Conservation (phyloP, 2,329 filamentous ascomycete genomes). For the Calonectria hawksworthii region DNA sequence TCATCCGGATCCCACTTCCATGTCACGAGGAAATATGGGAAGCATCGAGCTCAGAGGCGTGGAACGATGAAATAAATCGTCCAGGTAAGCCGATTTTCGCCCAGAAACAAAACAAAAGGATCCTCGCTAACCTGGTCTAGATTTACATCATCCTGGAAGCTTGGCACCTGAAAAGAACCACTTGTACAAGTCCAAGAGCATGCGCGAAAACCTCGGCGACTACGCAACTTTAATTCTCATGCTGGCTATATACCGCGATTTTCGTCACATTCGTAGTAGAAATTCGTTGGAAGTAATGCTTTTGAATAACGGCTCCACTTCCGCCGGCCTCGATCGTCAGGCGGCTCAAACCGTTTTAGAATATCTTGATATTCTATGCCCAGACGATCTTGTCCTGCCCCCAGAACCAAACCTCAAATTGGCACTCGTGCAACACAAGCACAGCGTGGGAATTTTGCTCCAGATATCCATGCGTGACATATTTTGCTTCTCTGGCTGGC, state of each 20-base stretch:
- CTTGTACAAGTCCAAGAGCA: neutral
- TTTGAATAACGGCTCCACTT: neutral
- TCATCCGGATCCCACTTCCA: neutral
- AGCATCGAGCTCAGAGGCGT: neutral
- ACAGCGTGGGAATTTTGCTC: neutral
- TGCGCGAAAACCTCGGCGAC: neutral
- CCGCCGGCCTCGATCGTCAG: neutral
- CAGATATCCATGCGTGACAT: neutral
- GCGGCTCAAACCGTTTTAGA: neutral
- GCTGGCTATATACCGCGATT: neutral
- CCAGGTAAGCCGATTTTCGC: neutral
- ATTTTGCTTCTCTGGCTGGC: constrained; percentile 3
- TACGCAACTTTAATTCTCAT: neutral
- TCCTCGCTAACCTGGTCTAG: neutral
- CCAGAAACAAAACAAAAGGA: neutral
- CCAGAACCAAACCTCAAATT: neutral
- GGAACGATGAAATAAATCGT: neutral
- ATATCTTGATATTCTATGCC: neutral
- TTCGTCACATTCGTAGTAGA: neutral
- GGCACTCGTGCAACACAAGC: neutral
- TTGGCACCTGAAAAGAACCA: neutral
- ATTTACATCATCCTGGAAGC: neutral
- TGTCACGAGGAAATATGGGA: neutral
- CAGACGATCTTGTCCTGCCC: neutral
- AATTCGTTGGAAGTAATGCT: neutral